phyloP scores from a whole-genome alignment of 2,329 filamentous ascomycete genomes.

The Cladosporium cucumerinum region DNA sequence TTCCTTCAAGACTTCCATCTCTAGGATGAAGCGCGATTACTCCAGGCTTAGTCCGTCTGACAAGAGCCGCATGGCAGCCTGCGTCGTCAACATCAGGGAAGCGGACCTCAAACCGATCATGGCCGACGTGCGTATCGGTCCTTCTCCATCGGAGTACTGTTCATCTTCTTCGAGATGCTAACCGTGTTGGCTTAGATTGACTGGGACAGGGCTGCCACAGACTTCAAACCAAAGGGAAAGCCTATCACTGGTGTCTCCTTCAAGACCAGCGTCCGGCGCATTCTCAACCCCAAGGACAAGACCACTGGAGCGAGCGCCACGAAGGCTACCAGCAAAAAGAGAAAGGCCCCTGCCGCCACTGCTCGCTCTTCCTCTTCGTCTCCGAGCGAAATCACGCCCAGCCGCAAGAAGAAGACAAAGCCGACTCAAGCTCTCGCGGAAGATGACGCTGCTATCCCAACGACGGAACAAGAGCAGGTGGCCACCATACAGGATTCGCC shows the following conservation, averaged over 20 bases:
- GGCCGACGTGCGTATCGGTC: background rate
- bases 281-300: background rate
- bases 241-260: background rate
- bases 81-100: background rate
- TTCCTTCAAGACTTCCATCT: conserved; percentile 3
- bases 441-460: background rate
- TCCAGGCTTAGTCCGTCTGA: background rate
- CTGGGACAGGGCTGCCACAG: background rate
- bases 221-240: background rate
- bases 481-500: background rate
- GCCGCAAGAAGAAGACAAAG: background rate
- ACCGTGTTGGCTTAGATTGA: background rate
- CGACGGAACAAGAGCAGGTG: background rate
- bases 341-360: background rate
- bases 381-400: background rate
- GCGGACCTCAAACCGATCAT: background rate
- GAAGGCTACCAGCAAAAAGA: background rate
- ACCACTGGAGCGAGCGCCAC: background rate
- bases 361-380: background rate
- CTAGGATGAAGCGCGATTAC: background rate
- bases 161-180: background rate
- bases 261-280: background rate
- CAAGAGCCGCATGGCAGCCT: background rate
- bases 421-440: background rate
- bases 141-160: background rate